Percentiles rank a stretch among this genome's conserved stretches.
phyloP scores from a whole-genome alignment of 106 monocot species.

The Acorus gramineus region DNA sequence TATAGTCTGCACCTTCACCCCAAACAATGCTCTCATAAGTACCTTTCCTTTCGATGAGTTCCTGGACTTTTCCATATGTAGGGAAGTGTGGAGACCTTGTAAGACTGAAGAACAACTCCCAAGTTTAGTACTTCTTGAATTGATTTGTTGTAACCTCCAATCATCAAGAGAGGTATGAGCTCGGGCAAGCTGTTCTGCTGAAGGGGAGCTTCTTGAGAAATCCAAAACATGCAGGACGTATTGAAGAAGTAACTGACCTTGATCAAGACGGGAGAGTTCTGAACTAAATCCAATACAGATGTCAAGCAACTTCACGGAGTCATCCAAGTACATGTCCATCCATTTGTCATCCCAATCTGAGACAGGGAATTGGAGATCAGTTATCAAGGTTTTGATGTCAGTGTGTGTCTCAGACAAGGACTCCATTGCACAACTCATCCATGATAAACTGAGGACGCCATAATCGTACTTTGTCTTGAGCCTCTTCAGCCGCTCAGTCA shows the following conservation, averaged over 20 bases:
- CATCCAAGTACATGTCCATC: slow-evolving; percentile 70
- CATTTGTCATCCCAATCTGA: slow-evolving; percentile 85
- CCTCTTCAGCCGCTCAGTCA: slow-evolving; percentile 38
- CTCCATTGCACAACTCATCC: slow-evolving; percentile 56
- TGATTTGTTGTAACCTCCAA: slow-evolving; percentile 22
- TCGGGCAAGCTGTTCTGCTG: slow-evolving; percentile 26
- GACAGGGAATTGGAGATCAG: slow-evolving; percentile 67
- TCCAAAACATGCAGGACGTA: slow-evolving; percentile 40
- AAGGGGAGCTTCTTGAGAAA: slow-evolving; percentile 5
- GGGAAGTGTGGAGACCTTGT: slow-evolving; percentile 26
- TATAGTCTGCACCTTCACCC: slow-evolving; percentile 44
- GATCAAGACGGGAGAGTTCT: slow-evolving; percentile 65
- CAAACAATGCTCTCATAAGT: slow-evolving; percentile 63
- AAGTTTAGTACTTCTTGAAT: slow-evolving; percentile 32
- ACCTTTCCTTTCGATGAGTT: slow-evolving; percentile 62
- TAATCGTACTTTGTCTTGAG: slow-evolving; percentile 36
- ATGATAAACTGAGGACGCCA: slow-evolving; percentile 53
- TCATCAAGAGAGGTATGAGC: slow-evolving; percentile 40
- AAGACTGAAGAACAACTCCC: slow-evolving; percentile 26
- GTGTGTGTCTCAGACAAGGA: slow-evolving; percentile 41
- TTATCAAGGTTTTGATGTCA: slow-evolving; percentile 46
- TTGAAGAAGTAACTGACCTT: slow-evolving; percentile 41
- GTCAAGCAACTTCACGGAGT: slow-evolving; percentile 76
- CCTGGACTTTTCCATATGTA: slow-evolving; percentile 36
- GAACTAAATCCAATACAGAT: slow-evolving; percentile 67